These are phyloP conservation scores for Cladosporium sp. DNA, from an alignment of 2,329 filamentous ascomycete genomes.

Conservation along the genomic window DNA sequence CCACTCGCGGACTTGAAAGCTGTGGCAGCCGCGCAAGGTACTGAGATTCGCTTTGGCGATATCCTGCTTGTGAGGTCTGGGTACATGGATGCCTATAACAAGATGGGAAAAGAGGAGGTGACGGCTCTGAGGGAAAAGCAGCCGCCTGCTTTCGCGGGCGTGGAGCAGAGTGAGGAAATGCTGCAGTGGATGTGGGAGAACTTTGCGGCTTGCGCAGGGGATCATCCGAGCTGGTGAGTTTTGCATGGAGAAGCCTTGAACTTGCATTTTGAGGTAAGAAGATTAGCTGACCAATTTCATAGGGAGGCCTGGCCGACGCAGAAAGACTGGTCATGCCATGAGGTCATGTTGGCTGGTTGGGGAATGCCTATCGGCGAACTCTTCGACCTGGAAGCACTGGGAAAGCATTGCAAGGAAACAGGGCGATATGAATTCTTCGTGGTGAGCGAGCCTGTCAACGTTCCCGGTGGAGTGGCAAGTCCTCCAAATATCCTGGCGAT, in stretches of 20 bases:
- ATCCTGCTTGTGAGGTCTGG: slow-evolving; percentile 49
- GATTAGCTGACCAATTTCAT: neutral
- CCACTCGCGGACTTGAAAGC: slow-evolving; percentile 37
- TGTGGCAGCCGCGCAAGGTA: slow-evolving; percentile 44
- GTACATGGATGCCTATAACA: slow-evolving; percentile 39
- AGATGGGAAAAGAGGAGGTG: slow-evolving; percentile 37
- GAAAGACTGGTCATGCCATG: slow-evolving; percentile 37
- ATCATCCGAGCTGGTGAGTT: slow-evolving; percentile 33
- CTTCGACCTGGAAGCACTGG: slow-evolving; percentile 32
- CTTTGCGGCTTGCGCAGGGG: slow-evolving; percentile 34
- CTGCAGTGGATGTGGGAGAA: slow-evolving; percentile 40
- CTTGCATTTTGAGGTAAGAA: neutral
- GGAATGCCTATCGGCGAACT: slow-evolving; percentile 30
- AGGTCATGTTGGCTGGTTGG: slow-evolving; percentile 36
- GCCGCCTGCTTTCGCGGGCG: slow-evolving; percentile 42
- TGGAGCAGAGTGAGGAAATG: slow-evolving; percentile 44
- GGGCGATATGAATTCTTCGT: slow-evolving; percentile 28
- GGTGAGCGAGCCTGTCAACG: slow-evolving; percentile 19
- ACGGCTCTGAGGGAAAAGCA: slow-evolving; percentile 31
- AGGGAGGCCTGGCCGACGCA: slow-evolving; percentile 34
- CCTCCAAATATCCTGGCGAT: slow-evolving; percentile 22
- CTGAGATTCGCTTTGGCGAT: slow-evolving; percentile 52
- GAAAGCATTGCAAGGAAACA: slow-evolving; percentile 25
- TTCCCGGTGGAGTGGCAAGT: slow-evolving; percentile 17
- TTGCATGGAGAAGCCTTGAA: too few species aligned